Evolutionary conservation across 1,284 basidiomycete genomes (phyloP), one percentile per base, ranked within the genome.

Genomic region (Agroathelia rolfsii): DNA sequence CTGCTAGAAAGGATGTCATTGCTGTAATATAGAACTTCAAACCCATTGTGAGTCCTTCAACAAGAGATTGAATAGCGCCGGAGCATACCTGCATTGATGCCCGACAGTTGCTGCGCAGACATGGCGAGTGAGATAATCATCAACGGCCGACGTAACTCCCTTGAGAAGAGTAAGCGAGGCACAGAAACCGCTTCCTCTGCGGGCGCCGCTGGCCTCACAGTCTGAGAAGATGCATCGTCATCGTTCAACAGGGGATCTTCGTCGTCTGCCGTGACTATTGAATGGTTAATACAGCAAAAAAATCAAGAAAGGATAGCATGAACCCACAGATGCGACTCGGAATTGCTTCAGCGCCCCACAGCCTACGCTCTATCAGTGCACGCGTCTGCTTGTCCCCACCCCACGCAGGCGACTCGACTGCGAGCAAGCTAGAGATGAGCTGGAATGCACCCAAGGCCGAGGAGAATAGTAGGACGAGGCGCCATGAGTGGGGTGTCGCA

Each of bases 1-100:
- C 86, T 70, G 32, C 76, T 76, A 6, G 77, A 72, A 10, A 94
- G 67, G 33, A 94, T 89, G 24, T 79, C 73, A 40, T 88, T 92
- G 53, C 85, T 89, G 58, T 92, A 93, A 52, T 89, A 93, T 31
- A 92, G 60, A 17, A 92, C 88, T 59, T 61, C 59, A 43, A 61
- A 63, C 39, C 59, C 57, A 21, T 69, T 59, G 39, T 25, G 21
- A 32, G 19, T n/a, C 23, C 13, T 5, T 1, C 24, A 11, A 17
- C 6, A 22, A 36, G 29, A 13, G 20, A 11, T 64, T 36, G 3
- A n/a, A 26, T 13, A 8, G 25, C 25, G 24, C 16, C 38, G 25
- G n/a, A 20, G 15, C 43, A 36, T 42, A 61, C 69, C 58, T 32
- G 76, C 76, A 46, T 79, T 79, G 45, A 79, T 71, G 17, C 66